phyloP scores from a whole-genome alignment of 2,329 filamentous ascomycete genomes.

The Aspergillus bombycis region DNA sequence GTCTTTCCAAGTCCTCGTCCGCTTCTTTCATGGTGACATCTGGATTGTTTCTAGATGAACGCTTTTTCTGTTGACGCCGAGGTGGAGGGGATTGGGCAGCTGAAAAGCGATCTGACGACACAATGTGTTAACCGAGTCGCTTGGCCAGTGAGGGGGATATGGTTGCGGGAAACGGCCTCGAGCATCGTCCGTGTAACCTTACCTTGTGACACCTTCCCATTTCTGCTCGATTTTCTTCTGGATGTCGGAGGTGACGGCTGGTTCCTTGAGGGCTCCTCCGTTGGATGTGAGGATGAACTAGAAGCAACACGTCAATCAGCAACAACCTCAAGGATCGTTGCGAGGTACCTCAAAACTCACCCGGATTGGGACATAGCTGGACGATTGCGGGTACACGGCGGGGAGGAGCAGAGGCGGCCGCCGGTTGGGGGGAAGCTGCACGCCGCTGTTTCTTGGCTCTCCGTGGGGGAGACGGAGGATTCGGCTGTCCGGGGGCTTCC shows the following conservation, averaged over 20 bases:
- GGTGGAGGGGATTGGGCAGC: slow-evolving; percentile 38
- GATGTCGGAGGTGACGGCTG: slow-evolving; percentile 63
- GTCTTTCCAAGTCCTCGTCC: slow-evolving; percentile 55
- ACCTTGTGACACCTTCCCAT: slow-evolving; percentile 67
- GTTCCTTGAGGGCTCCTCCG: slow-evolving; percentile 63
- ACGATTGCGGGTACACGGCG: slow-evolving; percentile 44
- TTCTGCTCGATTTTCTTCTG: slow-evolving; percentile 72
- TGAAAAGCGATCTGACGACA: slow-evolving; percentile 35
- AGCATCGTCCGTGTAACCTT: slow-evolving; percentile 11
- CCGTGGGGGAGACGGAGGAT: slow-evolving; percentile 48
- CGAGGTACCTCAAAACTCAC: slow-evolving; percentile 28
- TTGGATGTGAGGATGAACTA: slow-evolving; percentile 66
- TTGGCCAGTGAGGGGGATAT: neutral
- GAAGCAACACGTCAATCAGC: slow-evolving; percentile 21
- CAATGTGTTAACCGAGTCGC: slow-evolving; percentile 15
- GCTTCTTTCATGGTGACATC: slow-evolving; percentile 74
- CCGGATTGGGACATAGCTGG: slow-evolving; percentile 48
- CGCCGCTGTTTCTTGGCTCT: slow-evolving; percentile 74
- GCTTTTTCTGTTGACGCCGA: slow-evolving; percentile 57
- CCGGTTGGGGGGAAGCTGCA: slow-evolving; percentile 49
- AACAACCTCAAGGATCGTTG: slow-evolving; percentile 18
- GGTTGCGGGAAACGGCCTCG: neutral
- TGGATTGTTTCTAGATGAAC: slow-evolving; percentile 57
- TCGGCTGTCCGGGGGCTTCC: slow-evolving; percentile 39
- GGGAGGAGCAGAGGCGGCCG: slow-evolving; percentile 44